phyloP scores from a whole-genome alignment of 1,284 basidiomycete genomes.

The Coniferiporia weirii region DNA sequence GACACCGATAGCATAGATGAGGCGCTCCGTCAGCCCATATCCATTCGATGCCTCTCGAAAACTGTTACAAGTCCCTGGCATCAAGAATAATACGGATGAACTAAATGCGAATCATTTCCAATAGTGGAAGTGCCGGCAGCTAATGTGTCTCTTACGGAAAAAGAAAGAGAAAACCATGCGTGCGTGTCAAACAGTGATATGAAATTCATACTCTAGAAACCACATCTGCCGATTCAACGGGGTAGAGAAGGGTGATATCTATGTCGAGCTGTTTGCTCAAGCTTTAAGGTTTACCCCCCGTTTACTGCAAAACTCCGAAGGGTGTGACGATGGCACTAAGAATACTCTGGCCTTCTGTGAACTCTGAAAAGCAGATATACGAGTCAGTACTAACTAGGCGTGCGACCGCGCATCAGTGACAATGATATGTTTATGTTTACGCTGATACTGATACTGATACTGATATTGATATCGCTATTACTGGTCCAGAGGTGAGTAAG shows the following conservation, averaged over 20 bases:
- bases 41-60: neutral
- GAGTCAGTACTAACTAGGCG: neutral
- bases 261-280: neutral
- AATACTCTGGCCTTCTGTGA: conserved; percentile 2
- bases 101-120: too few species aligned
- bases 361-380: conserved; percentile 7
- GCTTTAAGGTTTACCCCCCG: neutral
- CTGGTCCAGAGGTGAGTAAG: neutral
- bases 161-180: too few species aligned
- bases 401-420: neutral
- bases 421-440: too few species aligned
- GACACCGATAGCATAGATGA: neutral
- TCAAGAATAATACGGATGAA: too few species aligned
- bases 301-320: neutral
- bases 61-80: too few species aligned
- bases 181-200: too few species aligned
- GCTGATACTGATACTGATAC: too few species aligned
- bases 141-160: too few species aligned
- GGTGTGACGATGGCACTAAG: neutral
- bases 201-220: neutral
- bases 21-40: neutral
- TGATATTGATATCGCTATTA: too few species aligned
- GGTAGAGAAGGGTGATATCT: too few species aligned
- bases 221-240: too few species aligned
- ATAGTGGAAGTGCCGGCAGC: too few species aligned